A percentile compares a stretch with the other conserved stretches of the same genome.
Conservation (phyloP, 768 basidiomycete genomes). For the Mycena chlorophos region DNA sequence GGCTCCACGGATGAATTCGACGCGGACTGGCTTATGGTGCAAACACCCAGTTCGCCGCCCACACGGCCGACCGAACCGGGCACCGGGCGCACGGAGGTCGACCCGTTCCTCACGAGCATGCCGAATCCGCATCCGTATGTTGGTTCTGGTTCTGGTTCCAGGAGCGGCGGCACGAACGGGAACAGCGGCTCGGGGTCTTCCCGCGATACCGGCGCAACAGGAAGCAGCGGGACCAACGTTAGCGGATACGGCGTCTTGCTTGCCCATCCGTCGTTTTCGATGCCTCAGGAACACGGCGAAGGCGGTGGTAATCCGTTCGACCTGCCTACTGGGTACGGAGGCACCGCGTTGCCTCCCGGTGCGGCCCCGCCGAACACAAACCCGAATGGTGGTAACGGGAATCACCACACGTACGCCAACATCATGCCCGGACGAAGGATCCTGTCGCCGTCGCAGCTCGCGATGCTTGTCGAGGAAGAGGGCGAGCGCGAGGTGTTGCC, state of each 20-base stretch:
- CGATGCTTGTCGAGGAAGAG: constrained; percentile 16
- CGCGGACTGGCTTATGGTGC: constrained; percentile 15
- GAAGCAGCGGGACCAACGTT: constrained; percentile 17
- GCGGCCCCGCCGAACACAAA: neutral
- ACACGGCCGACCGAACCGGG: neutral
- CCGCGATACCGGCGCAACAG: constrained; percentile 6
- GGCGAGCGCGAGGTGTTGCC: constrained; percentile 2
- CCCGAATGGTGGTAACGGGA: neutral
- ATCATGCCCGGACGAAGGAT: constrained; percentile 9
- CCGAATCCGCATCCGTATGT: constrained; percentile 11
- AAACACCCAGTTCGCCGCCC: neutral
- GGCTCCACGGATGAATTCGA: constrained; percentile 8
- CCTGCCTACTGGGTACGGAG: neutral
- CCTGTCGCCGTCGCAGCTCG: constrained; percentile 20
- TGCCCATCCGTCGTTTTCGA: constrained; percentile 12
- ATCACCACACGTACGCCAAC: neutral
- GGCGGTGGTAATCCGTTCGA: constrained; percentile 2
- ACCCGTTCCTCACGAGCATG: constrained; percentile 17
- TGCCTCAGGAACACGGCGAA: neutral
- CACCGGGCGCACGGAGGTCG: constrained; percentile 12
- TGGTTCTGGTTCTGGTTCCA: neutral
- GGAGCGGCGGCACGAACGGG: neutral
- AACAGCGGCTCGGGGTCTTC: constrained; percentile 13
- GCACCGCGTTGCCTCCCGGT: constrained; percentile 4
- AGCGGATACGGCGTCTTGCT: constrained; percentile 21